Base-by-base conservation (phyloP, 1,139 yeast genomes). In the Lodderomyces metapsilosis region DNA sequence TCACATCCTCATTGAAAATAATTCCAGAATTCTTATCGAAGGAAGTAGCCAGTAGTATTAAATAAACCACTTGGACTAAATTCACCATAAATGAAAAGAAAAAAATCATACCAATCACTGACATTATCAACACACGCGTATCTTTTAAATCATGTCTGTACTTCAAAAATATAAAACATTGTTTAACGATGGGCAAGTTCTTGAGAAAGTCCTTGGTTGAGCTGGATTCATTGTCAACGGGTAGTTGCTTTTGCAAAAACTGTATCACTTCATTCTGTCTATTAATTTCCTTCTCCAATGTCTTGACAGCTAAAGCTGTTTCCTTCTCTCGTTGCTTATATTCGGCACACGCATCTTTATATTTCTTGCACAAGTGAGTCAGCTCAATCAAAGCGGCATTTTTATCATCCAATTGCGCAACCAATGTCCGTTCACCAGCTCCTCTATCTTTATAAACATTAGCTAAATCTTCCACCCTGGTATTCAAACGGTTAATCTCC, bases 131-230 rank as follows among this genome's bases (percentile, higher is more conserved):
- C 12, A 53, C 37, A 11, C 62, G 63, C 8, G 46, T 18, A 34
- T 48, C 56, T 37, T 52, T 56, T 27, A 54, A 56, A 6, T 56
- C 62, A 27, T 59, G 52, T 41, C 54, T 59, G 37, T 66, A 65
- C 36, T 58, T 57, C 47, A 50, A 57, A 38, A 53, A 62, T 39
- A 54, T 45, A 36, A 57, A 58, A 44, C 63, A 62, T 41, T 68
- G 71, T 41, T 62, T 66, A 12, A 67, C 42, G 30, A 67, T 55
- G 2, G 74, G 74, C 13, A 68, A 44, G 32, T 54, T 58, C 11
- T 3, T 8, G n/a, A 28, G 24, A 11, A 32, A 20, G 9, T 32
- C 11, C 16, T 32, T 32, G 24, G 18, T 11, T 4, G 16, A 9
- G 23, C 11, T 20, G 6, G 24, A 32, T 11, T n/a, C 12, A 3